A percentile compares a stretch with the other conserved stretches of the same genome.
Evolutionary conservation across 768 basidiomycete species (phyloP).

Genomic region (Boletus pseudo-olivaceus): DNA sequence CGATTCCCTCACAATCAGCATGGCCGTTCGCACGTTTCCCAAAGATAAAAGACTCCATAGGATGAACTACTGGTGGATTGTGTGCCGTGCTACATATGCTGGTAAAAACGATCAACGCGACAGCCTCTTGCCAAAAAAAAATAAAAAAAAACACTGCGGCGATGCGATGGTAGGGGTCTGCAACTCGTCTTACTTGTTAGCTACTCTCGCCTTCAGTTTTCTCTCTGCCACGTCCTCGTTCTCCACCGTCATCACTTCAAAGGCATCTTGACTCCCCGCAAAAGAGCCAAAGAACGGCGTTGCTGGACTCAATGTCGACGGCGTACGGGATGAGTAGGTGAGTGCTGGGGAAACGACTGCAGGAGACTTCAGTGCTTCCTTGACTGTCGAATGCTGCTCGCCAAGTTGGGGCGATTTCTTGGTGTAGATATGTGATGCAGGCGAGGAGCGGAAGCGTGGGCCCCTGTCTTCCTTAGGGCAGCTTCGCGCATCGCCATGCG

Average conservation of each 20-base stretch:
- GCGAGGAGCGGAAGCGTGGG: constrained; percentile 5
- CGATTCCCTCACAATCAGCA: neutral
- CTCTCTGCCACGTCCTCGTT: constrained; percentile 23
- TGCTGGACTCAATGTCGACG: constrained; percentile 65
- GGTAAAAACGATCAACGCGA: constrained; percentile 6
- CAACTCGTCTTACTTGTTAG: constrained; percentile 12
- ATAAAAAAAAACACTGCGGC: neutral
- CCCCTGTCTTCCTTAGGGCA: constrained; percentile 1
- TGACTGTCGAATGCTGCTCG: constrained; percentile 17
- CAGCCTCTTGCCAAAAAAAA: constrained; percentile 10
- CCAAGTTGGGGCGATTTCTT: constrained; percentile 13
- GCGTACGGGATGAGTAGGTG: constrained; percentile 62
- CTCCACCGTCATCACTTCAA: constrained; percentile 25
- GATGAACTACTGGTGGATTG: neutral
- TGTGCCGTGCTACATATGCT: neutral
- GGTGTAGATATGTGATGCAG: constrained; percentile 10
- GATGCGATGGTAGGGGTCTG: neutral
- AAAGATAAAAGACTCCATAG: neutral
- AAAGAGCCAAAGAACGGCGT: constrained; percentile 72
- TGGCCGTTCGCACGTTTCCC: neutral
- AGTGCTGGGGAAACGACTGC: constrained; percentile 63
- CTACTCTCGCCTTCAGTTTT: constrained; percentile 20
- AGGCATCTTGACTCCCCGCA: constrained; percentile 28
- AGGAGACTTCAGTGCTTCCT: constrained; percentile 42
- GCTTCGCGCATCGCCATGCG: constrained; percentile 14